Percentiles rank a stretch among this genome's conserved stretches.
Evolutionary conservation across 345 rosid genomes (phyloP).

Genomic region (Alliaria petiolata): DNA sequence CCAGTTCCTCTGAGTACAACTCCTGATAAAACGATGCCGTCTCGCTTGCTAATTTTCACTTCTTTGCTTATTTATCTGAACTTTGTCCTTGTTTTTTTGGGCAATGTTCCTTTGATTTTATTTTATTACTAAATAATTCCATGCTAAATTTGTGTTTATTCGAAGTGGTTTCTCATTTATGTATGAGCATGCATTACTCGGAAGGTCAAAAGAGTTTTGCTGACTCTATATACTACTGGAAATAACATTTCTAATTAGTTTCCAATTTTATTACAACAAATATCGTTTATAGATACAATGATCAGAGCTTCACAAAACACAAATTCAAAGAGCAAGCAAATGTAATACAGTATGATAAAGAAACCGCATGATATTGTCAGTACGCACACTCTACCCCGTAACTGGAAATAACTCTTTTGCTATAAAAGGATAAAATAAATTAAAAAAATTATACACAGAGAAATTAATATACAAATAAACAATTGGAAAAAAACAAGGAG

Average conservation of each 20-base stretch:
- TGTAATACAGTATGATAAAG: too few species aligned
- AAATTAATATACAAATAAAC: neutral
- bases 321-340: neutral
- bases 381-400: neutral
- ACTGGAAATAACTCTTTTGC: neutral
- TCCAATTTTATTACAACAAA: neutral
- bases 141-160: neutral
- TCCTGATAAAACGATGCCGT: neutral
- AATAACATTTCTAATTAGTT: neutral
- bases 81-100: constrained; percentile 30
- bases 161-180: constrained; percentile 11
- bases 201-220: neutral
- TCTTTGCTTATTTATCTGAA: constrained; percentile 7
- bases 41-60: neutral
- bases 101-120: constrained; percentile 15
- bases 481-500: constrained; percentile 17
- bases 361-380: neutral
- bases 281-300: too few species aligned
- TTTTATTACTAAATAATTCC: constrained; percentile 2
- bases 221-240: neutral
- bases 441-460: neutral
- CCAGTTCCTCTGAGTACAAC: constrained; percentile 43
- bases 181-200: constrained; percentile 21
- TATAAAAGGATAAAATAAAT: neutral
- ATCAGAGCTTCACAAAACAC: neutral